Conservation (phyloP, 2,329 filamentous ascomycete species). For the Taxawa tesnikishii region DNA sequence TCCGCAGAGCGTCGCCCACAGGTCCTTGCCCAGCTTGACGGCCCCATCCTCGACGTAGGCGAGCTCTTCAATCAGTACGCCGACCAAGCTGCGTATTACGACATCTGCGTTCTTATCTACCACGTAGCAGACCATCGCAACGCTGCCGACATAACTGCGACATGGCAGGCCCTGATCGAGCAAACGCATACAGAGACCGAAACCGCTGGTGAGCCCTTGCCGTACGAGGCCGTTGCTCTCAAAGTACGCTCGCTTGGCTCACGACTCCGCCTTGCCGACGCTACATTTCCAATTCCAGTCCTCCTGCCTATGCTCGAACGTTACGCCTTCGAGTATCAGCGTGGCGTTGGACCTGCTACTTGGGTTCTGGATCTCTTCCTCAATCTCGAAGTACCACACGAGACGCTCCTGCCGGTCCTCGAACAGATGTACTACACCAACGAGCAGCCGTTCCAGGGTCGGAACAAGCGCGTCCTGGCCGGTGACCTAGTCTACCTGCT, state of each 20-base stretch:
- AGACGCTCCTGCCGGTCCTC: conserved; percentile 48
- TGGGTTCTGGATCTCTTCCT: conserved; percentile 58
- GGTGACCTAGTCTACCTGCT: conserved; percentile 51
- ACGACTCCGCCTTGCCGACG: conserved; percentile 27
- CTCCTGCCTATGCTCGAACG: conserved; percentile 45
- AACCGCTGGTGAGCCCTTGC: conserved; percentile 35
- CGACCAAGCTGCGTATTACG: conserved; percentile 84
- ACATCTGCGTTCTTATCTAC: conserved; percentile 86
- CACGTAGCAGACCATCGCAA: conserved; percentile 86
- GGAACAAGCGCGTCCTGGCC: conserved; percentile 44
- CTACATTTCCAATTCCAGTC: conserved; percentile 21
- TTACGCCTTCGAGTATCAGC: conserved; percentile 39
- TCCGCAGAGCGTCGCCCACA: conserved; percentile 48
- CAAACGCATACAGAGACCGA: conserved; percentile 43
- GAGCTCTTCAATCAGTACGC: conserved; percentile 92
- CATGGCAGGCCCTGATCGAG: conserved; percentile 74
- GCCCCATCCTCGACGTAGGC: conserved; percentile 63
- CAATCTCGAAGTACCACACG: conserved; percentile 48
- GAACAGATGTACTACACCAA: conserved; percentile 57
- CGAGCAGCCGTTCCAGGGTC: conserved; percentile 50
- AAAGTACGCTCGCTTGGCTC: conserved; percentile 45
- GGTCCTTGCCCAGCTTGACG: conserved; percentile 58
- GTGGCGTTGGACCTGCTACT: conserved; percentile 32
- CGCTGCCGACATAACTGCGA: conserved; percentile 66
- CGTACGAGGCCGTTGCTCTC: conserved; percentile 59